Percentiles rank a stretch among this genome's conserved stretches.
These are phyloP conservation scores for Clitoria ternatea DNA, from an alignment of 306 rosid species.

Conservation along the genomic window DNA sequence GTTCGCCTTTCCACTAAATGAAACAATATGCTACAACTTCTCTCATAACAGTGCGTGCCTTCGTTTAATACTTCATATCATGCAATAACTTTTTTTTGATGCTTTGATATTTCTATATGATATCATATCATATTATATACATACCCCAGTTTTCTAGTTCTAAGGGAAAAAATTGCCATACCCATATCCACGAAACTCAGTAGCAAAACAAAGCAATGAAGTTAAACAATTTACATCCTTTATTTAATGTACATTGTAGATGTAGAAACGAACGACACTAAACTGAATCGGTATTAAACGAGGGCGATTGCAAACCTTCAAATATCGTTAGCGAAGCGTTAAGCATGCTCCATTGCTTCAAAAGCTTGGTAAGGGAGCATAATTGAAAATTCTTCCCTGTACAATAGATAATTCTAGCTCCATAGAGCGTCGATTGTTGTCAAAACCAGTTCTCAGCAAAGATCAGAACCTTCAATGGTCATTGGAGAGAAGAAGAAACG, in stretches of 20 bases:
- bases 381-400: neutral
- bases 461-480: constrained; percentile 21
- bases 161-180: neutral
- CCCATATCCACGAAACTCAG: neutral
- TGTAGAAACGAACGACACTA: neutral
- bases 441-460: neutral
- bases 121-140: neutral
- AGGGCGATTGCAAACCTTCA: constrained; percentile 21
- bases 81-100: neutral
- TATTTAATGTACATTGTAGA: neutral
- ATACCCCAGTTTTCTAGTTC: neutral
- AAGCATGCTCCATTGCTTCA: constrained; percentile 24
- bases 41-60: neutral
- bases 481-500: too few species aligned
- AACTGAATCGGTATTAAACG: neutral
- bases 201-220: neutral
- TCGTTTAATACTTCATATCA: neutral
- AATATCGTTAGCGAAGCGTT: neutral
- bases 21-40: neutral
- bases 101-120: neutral
- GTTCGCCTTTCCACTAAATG: neutral
- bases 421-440: neutral
- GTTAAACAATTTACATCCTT: neutral
- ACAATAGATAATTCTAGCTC: constrained; percentile 10
- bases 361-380: constrained; percentile 26